Base-by-base conservation (phyloP, 495 filamentous ascomycete species). In the Aspergillus affinis region DNA sequence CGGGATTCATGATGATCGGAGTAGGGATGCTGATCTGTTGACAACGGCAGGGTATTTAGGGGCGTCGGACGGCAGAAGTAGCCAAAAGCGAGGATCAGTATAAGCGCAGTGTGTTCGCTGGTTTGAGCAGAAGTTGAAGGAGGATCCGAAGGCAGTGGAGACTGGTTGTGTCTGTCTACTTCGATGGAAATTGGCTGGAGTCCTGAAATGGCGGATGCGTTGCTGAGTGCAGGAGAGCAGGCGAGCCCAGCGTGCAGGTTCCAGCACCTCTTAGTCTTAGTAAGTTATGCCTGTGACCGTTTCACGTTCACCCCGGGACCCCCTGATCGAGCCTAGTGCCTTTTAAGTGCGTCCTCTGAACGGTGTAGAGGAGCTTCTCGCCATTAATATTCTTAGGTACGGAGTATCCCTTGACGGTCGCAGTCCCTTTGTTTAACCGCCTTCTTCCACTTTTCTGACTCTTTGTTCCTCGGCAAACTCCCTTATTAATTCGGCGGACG, bases 1-100 rank as follows among this genome's bases (percentile, higher is more conserved):
- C 91, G 72, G 91, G 91, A 83, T 96, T 96, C 91, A 96, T 96
- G 75, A 68, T 91, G 83, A 49, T 60, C 49, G 47, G 30, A 57
- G 54, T 48, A 45, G 48, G 56, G 8, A 47, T 44, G 44, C 19
- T 7, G 54, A 52, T 56, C 26, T 45, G 46, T 59, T 48, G 36
- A 30, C 27, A 26, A 27, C 53, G 26, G 52, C 20, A 46, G 51
- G 30, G 36, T 51, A 36, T 23, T 54, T 44, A 45, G 19, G 32
- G 52, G 60, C 23, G 54, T 26, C 47, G 27, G 12, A 15, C 36
- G 4, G 36, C 36, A 41, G 12, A 41, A 10, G 36, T 41, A 41
- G 36, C 12, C 36, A 15, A 10, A 41, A 41, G 36, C 36, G 36
- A 41, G 36, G 6, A 41, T 41, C 36, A 41, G 13, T 41, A 17